phyloP scores from a whole-genome alignment of 225 moss, liverwort and hornwort genomes.

The Sphagnum contortum region DNA sequence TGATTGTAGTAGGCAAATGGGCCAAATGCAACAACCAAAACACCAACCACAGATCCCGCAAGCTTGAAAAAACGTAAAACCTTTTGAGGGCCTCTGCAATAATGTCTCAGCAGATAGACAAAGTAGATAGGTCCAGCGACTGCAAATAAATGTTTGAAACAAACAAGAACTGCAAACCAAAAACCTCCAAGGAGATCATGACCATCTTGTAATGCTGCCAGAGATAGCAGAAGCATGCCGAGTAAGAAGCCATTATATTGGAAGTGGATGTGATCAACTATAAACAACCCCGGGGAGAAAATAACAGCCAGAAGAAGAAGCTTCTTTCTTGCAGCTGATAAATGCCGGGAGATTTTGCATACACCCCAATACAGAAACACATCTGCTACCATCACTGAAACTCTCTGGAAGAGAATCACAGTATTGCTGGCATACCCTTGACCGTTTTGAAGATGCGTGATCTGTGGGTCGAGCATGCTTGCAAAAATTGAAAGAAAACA shows the following conservation, averaged over 20 bases:
- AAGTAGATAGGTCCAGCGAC: constrained; percentile 88
- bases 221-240: constrained; percentile 73
- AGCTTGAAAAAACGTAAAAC: constrained; percentile 45
- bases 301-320: constrained; percentile 52
- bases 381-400: constrained; percentile 59
- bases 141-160: constrained; percentile 93
- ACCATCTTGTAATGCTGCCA: constrained; percentile 65
- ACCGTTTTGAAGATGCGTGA: constrained; percentile 58
- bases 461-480: constrained; percentile 44
- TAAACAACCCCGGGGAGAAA: constrained; percentile 72
- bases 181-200: constrained; percentile 61
- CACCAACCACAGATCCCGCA: constrained; percentile 38
- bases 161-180: constrained; percentile 65
- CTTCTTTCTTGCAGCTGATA: constrained; percentile 26
- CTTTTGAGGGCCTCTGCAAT: constrained; percentile 38
- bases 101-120: constrained; percentile 79
- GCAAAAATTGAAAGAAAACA: constrained; percentile 61
- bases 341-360: constrained; percentile 36
- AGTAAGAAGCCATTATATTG: constrained; percentile 90
- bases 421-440: constrained; percentile 21
- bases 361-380: constrained; percentile 61
- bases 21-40: constrained; percentile 63
- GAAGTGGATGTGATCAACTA: constrained; percentile 94
- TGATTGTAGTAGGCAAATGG: constrained; percentile 68
- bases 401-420: constrained; percentile 59